Base-by-base conservation (phyloP, 1,284 basidiomycete genomes). In the Bondarzewia mesenterica region DNA sequence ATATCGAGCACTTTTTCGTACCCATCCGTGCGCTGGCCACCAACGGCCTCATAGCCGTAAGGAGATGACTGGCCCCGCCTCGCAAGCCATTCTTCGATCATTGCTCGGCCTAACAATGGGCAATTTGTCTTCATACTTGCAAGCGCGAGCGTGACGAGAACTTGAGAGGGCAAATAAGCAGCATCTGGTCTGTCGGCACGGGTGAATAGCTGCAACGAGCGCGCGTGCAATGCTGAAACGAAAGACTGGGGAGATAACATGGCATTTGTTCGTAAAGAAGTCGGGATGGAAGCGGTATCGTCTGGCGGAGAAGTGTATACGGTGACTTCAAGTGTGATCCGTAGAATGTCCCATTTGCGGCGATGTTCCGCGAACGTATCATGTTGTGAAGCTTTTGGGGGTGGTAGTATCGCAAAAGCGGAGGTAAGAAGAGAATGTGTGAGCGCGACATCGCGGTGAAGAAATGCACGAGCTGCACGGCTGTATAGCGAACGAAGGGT, bases 291-390 rank as follows among this genome's bases (percentile, higher is more conserved):
- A 4, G 70, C 63, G 3, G 60, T 49, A 32, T 66, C 65, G 16
- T 75, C 63, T 25, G 68, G 66, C 1, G 80, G 78, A 0, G 82
- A 72, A 6, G 75, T 63, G 58, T 82, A 86, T 25, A 86, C 65
- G 0, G 82, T 87, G 1, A 82, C 80, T 60, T 90, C 87, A 51
- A 89, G 74, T 1, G 86, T 89, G 54, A 90, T 82, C 20, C 87
- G 75, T 4, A 90, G 77, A 47, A 90, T 79, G 56, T 90, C 87
- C 88, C 88, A 90, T 68, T 88, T 89, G 46, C 81, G 71, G 15
- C 85, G 74, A 52, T 80, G 71, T 12, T 74, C 68, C 45, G 70
- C 62, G 38, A 40, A 18, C 5, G 38, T n/a, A 18, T 22, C 51
- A 2, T 55, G 54, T 4, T 57, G 52, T 10, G 57, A 47, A 7